phyloP scores from a whole-genome alignment of 129 eudicot species.

The Flaveria bidentis region DNA sequence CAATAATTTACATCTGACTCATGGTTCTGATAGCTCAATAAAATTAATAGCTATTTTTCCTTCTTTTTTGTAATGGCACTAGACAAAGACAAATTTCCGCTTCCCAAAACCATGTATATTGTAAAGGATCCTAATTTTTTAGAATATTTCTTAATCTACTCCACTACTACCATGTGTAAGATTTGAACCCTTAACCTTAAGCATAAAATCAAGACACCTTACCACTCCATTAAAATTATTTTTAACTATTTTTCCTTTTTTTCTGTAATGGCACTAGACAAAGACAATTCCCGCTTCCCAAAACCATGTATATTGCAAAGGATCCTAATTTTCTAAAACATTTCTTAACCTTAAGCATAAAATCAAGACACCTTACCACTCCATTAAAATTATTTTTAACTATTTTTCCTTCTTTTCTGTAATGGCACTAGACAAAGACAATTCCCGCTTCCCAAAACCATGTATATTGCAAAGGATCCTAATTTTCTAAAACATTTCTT shows the following conservation, averaged over 20 bases:
- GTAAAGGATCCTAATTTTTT: too few species aligned
- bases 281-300: conserved; percentile 62
- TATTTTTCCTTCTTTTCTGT: conserved; percentile 20
- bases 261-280: conserved; percentile 35
- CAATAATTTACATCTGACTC: conserved; percentile 8
- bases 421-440: conserved; percentile 37
- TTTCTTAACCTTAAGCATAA: too few species aligned
- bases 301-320: too few species aligned
- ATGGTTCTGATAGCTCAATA: conserved; percentile 1
- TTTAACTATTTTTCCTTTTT: conserved; percentile 16
- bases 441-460: conserved; percentile 78
- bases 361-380: too few species aligned
- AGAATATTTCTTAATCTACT: too few species aligned
- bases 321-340: too few species aligned
- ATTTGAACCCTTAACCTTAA: too few species aligned
- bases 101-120: neutral
- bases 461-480: too few species aligned
- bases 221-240: neutral
- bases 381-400: conserved; percentile 12
- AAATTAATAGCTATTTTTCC: neutral
- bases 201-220: too few species aligned
- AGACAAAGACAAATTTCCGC: conserved; percentile 60
- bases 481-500: too few species aligned
- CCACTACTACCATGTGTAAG: too few species aligned
- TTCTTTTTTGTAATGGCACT: conserved; percentile 24